Evolutionary conservation across 2,329 filamentous ascomycete species (phyloP), one percentile per base, ranked within the genome.

Genomic region (Pestalotiopsis sp.): DNA sequence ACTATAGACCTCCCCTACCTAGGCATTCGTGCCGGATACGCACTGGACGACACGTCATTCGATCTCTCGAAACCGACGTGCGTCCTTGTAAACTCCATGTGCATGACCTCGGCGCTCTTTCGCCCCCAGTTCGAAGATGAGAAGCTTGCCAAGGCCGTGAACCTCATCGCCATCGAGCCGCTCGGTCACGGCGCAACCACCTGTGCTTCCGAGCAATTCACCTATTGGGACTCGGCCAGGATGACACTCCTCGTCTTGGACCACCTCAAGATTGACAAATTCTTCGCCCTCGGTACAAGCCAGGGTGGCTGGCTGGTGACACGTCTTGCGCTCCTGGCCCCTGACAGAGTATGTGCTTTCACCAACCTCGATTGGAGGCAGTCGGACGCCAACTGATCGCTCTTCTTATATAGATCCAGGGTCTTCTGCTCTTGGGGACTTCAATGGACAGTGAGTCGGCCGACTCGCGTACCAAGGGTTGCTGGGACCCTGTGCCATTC

Each of bases 221-320:
- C 84, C 2, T 87, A 86, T 77, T 88, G 86, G 86, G 86, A 88
- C 74, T 78, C 85, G 3, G 85, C 86, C 59, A 77, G 81, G 69
- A 84, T 90, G 84, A 83, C 83, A 12, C 77, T 88, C 9, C 86
- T 90, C 77, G 85, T 87, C 1, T 80, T 90, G 81, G 83, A 88
- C 52, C 80, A 80, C 4, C 79, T 88, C 3, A 80, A 80, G 1
- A 79, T 87, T 31, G 65, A 79, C 20, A 83, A 83, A 78, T 85
- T 83, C 0, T 87, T 85, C 70, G 81, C 82, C 0, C 74, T 87
- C 9, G 86, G 86, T 20, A 86, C 84, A 9, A 85, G 83, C 67
- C 84, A 87, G 74, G 85, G 85, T 25, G 86, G 85, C 2, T 87
- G 84, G 84, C 80, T 87, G 25, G 81, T 82, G 2, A 75, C 79